Evolutionary conservation across 1,139 yeast species (phyloP).

Genomic region (Diutina rugosa): DNA sequence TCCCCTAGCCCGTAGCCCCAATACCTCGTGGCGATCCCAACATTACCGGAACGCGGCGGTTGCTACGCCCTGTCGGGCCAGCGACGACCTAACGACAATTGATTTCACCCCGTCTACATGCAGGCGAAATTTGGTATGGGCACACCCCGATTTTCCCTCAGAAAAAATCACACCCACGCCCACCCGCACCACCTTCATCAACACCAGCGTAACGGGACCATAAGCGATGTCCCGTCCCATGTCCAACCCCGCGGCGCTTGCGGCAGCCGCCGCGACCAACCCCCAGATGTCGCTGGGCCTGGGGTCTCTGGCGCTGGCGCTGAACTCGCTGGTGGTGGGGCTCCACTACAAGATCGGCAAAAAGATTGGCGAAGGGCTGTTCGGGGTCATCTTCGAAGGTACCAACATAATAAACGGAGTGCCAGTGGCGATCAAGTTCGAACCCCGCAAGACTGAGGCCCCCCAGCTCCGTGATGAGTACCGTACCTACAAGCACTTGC

Average conservation of each 20-base stretch:
- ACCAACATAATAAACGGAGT: constrained; percentile 69
- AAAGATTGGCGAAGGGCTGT: constrained; percentile 96
- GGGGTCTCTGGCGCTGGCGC: constrained; percentile 1
- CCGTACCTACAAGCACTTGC: constrained; percentile 79
- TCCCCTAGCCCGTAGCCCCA: no score
- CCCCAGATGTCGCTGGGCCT: not conserved
- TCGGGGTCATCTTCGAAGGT: constrained; percentile 95
- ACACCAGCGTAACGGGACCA: not conserved
- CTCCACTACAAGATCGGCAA: constrained; percentile 90
- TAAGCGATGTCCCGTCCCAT: constrained; percentile 1
- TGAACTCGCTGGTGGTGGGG: constrained; percentile 20
- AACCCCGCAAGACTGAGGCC: constrained; percentile 92
- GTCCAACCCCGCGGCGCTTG: constrained; percentile 2
- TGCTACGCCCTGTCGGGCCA: not conserved
- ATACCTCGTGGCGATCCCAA: no score
- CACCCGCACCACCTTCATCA: not conserved
- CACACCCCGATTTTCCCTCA: not conserved
- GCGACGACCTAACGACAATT: not conserved
- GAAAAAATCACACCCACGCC: not conserved
- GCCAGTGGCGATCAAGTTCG: constrained; percentile 63
- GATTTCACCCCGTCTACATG: not conserved
- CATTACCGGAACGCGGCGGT: not conserved
- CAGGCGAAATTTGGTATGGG: not conserved
- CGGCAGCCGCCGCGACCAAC: constrained; percentile 2
- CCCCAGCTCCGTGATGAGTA: constrained; percentile 95